Base-by-base conservation (phyloP, 345 rosid genomes). In the Hirschfeldia incana region DNA sequence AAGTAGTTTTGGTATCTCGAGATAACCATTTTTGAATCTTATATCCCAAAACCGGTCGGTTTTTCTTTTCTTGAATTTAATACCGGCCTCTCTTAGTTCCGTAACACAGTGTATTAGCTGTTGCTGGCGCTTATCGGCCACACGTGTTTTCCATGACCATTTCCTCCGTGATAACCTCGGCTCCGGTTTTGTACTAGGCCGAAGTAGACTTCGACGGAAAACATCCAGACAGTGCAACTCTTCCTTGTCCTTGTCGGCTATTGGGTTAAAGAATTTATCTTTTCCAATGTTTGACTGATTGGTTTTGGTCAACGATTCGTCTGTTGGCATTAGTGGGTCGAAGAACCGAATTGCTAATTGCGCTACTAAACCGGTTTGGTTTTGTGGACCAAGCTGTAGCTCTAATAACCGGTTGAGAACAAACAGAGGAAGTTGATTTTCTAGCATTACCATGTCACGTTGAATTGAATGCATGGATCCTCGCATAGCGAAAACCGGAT, bases 1-100 rank as follows among this genome's bases (percentile, higher is more conserved):
- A 49, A 92, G 83, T 57, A 94, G 86, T 49, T 94, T 82, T 0
- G 97, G 98, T 63, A 94, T 86, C 70, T 74, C 62, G 2, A 94
- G 86, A 33, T 84, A 82, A n/a, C 98, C 98, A 2, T 89, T 84
- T 74, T 84, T 71, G 84, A 94, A 92, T 58, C 80, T 70, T 11
- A 94, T 83, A 77, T 92, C 94, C 97, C 97, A 94, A 83, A 94
- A 92, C 44, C 94, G 83, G 81, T 89, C 95, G 0, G 97, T 92
- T 84, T 86, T 89, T 78, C 90, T 79, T 65, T 79, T 84, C 87
- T 60, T 83, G 85, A 91, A 88, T 72, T 88, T 89, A 72, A 92
- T 85, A 12, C 97, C 97, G 0, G 94, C 88, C 26, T 88, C 94
- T 66, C 79, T 87, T 10, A 94, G 87, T 78, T 89, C 95, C 0